phyloP scores from a whole-genome alignment of 2,329 filamentous ascomycete genomes.

The Colletotrichum tabaci region DNA sequence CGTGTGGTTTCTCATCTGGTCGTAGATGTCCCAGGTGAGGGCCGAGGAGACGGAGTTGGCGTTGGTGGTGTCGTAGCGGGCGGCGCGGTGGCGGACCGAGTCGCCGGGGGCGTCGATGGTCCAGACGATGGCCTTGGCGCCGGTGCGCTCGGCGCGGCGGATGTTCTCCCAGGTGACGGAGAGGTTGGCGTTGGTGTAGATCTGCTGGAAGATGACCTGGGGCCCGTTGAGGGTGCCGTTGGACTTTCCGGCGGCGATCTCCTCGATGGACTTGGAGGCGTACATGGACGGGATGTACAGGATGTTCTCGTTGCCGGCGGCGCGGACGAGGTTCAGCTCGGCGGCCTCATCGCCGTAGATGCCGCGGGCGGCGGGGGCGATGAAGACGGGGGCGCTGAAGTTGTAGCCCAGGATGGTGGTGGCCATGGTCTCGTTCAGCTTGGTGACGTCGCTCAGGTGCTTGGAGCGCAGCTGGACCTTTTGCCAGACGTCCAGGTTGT shows the following conservation, averaged over 20 bases:
- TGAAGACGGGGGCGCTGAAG: conserved; percentile 65
- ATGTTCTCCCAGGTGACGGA: conserved; percentile 52
- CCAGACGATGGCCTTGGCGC: conserved; percentile 56
- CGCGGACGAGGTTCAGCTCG: conserved; percentile 64
- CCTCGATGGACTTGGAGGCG: conserved; percentile 53
- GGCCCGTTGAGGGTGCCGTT: conserved; percentile 46
- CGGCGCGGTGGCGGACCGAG: conserved; percentile 44
- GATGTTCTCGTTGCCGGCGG: conserved; percentile 60
- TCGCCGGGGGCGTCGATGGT: conserved; percentile 52
- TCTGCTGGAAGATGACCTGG: conserved; percentile 54
- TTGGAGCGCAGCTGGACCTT: conserved; percentile 61
- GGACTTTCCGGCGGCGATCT: conserved; percentile 50
- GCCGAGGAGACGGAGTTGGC: conserved; percentile 43
- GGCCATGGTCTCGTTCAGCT: conserved; percentile 52
- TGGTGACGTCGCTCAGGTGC: conserved; percentile 56
- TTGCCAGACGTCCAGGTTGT: conserved; percentile 65
- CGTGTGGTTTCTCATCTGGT: conserved; percentile 50
- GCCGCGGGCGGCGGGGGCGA: conserved; percentile 61
- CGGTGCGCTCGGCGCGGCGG: conserved; percentile 50
- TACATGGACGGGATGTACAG: conserved; percentile 59
- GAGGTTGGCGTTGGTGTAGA: conserved; percentile 48
- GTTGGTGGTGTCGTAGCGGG: conserved; percentile 44
- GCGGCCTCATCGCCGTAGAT: conserved; percentile 60
- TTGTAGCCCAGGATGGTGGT: conserved; percentile 63
- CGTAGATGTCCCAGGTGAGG: conserved; percentile 47